Base-by-base conservation (phyloP, 805 yeast genomes). In the Candida awuae region DNA sequence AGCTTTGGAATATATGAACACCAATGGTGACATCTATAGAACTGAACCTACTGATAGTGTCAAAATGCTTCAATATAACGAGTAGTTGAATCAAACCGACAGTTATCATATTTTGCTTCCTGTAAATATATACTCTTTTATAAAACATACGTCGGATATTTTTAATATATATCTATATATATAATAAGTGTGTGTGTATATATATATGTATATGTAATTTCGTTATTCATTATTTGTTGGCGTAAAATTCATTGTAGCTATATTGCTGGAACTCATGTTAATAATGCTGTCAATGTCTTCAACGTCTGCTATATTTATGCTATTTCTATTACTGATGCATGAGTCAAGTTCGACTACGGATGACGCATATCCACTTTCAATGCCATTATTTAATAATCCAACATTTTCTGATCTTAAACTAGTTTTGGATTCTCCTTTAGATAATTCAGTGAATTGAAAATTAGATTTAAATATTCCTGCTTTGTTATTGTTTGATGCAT, bases 1-100 rank as follows among this genome's bases (percentile, higher is more conserved):
- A 43, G 55, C 58, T 8, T 42, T 59, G 16, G 49, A 54, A 26
- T 49, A 42, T 20, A 62, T 62, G 67, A 48, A 50, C 22, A 39
- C 43, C 14, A 53, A 57, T 42, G 66, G 64, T 38, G 67, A 62
- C 42, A 61, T 62, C 29, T 62, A 58, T 40, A 55, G 67, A 39
- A 38, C 53, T n/a, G 63, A 60, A 35, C 64, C 65, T n/a, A 32
- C 48, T 9, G 54, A 54, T 23, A 45, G 45, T 21, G 46, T 40
- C 31, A 45, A 49, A 38, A 28, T 47, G 44, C 25, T 42, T 43
- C 37, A 40, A 32, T 39, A 45, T 28, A 37, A 37, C 32, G 35
- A 34, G 28, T 43, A 32, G 29, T 14, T 20, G 22, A 16, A 25
- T 7, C 15, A 12, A 25, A 6, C 13, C 10, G 13, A 25, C 4